Percentiles rank a stretch among this genome's conserved stretches.
Conservation (phyloP, 176 grass and related monocot species). For the Olyra latifolia region DNA sequence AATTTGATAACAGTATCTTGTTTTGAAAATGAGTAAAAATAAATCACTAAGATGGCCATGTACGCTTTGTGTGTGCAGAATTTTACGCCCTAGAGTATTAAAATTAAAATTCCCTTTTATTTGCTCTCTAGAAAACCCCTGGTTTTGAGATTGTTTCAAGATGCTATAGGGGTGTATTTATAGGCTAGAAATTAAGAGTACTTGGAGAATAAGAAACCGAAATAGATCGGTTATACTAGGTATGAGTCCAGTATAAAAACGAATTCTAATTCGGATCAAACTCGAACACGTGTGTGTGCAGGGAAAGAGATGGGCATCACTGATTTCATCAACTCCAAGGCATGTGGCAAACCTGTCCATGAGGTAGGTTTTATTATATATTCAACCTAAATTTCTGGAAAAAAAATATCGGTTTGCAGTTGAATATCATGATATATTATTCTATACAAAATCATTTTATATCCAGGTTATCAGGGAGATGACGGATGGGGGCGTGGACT, state of each 20-base stretch:
- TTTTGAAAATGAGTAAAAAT: not conserved
- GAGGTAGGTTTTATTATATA: constrained; percentile 42
- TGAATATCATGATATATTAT: not conserved
- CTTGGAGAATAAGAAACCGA: too few relatives aligned
- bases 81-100: not conserved
- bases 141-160: not conserved
- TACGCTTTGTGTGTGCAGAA: not conserved
- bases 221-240: too few relatives aligned
- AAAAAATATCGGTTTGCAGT: not conserved
- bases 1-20: not conserved
- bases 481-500: constrained; percentile 81
- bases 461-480: constrained; percentile 69
- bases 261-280: too few relatives aligned
- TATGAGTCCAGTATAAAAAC: too few relatives aligned
- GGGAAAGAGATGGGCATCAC: constrained; percentile 86
- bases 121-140: not conserved
- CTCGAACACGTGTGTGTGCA: too few relatives aligned
- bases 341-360: constrained; percentile 49
- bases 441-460: too few relatives aligned
- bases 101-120: not conserved
- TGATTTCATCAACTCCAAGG: constrained; percentile 61
- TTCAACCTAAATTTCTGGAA: not conserved
- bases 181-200: too few relatives aligned
- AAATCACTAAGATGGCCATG: not conserved
- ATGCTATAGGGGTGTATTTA: too few relatives aligned